Evolutionary conservation across 352 stramenopile species (phyloP).

Genomic region (Phytophthora idaei): DNA sequence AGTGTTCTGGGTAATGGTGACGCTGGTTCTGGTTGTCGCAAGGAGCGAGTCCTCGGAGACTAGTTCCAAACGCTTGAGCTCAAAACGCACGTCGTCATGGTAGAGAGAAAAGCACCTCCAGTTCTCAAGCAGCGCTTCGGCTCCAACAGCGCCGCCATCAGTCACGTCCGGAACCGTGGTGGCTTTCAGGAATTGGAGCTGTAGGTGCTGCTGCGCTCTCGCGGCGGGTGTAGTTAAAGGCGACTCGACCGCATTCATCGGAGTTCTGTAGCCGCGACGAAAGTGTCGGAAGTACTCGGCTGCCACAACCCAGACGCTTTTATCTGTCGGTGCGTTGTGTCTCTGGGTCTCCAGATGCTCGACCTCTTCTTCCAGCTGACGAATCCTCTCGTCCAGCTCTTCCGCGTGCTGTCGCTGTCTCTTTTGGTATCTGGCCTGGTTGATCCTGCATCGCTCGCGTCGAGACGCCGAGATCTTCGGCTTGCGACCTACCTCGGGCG

Average conservation of each 20-base stretch:
- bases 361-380: no score
- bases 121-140: conserved; percentile 8
- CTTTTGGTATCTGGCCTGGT: no score
- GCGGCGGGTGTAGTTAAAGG: no score
- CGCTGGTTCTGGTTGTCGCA: not conserved
- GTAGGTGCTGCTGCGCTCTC: not conserved
- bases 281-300: no score
- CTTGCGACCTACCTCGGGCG: not conserved
- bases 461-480: not conserved
- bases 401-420: no score
- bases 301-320: no score
- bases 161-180: conserved; percentile 16
- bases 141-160: conserved; percentile 5
- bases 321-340: no score
- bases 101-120: conserved; percentile 24
- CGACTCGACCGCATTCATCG: no score
- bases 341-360: no score
- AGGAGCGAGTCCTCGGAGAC: not conserved
- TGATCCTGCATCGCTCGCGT: no score
- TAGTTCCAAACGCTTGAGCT: not conserved
- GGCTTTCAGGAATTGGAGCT: conserved; percentile 11
- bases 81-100: not conserved
- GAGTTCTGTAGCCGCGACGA: no score
- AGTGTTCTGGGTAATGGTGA: not conserved
- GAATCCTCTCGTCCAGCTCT: no score